These are phyloP conservation scores for Cladophialophora immunda DNA, from an alignment of 2,329 filamentous ascomycete genomes.

Conservation along the genomic window DNA sequence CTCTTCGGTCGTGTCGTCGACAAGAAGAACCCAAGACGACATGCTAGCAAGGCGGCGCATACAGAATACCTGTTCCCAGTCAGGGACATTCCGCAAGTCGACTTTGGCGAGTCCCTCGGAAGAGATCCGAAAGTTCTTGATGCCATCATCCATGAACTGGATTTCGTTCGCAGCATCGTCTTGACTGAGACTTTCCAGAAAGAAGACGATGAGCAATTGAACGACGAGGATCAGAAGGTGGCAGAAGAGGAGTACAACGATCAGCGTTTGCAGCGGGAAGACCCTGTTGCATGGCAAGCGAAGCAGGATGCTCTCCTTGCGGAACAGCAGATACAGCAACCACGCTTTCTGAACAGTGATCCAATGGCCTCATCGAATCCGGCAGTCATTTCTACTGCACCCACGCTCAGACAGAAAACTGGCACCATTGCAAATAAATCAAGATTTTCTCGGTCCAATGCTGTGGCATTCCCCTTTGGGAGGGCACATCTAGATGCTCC, in stretches of 20 bases:
- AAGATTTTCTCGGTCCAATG: background rate
- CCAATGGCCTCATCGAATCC: background rate
- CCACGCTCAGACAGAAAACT: background rate
- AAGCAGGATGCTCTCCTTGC: conserved; percentile 19
- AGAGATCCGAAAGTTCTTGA: conserved; percentile 71
- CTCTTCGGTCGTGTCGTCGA: conserved; percentile 83
- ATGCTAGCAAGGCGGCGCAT: conserved; percentile 62
- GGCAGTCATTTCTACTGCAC: background rate
- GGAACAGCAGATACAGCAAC: background rate
- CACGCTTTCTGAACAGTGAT: background rate
- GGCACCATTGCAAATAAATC: background rate
- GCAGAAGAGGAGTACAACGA: conserved; percentile 58
- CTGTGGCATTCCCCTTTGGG: background rate
- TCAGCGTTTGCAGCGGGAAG: conserved; percentile 49
- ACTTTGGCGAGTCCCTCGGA: conserved; percentile 63
- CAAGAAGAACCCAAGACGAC: conserved; percentile 77
- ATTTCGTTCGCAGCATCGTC: conserved; percentile 59
- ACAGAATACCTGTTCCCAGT: conserved; percentile 68
- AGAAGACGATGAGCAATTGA: conserved; percentile 70
- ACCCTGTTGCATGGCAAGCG: conserved; percentile 44
- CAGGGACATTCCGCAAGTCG: conserved; percentile 59
- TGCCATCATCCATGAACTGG: conserved; percentile 47
- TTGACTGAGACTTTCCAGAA: conserved; percentile 77
- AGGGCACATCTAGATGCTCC: conserved; percentile 12
- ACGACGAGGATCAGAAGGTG: conserved; percentile 67